Evolutionary conservation across 208 protist species (phyloP).

Genomic region (Trypanosoma vivax): DNA sequence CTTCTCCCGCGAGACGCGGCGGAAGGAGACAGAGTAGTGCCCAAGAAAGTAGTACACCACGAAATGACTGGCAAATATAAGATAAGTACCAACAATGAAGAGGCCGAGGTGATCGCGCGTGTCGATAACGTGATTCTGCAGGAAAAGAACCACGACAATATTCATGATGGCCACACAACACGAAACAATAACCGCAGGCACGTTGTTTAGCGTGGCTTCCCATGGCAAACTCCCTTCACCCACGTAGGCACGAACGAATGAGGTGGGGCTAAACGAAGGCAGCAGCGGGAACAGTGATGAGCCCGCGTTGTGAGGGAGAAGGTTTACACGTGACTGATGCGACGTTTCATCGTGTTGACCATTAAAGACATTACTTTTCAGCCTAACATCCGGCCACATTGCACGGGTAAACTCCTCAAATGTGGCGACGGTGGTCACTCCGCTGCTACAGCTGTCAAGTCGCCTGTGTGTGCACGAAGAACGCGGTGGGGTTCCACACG

Average conservation of each 20-base stretch:
- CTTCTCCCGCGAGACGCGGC: constrained; percentile 82
- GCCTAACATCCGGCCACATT: too few relatives aligned
- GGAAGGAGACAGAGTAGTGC: constrained; percentile 65
- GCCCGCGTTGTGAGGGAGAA: not conserved
- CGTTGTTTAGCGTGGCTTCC: constrained; percentile 58
- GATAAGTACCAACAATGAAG: constrained; percentile 83
- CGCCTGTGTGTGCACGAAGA: too few relatives aligned
- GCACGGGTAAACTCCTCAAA: too few relatives aligned
- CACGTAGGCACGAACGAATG: constrained; percentile 81
- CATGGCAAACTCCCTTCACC: constrained; percentile 19
- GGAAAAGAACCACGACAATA: constrained; percentile 60
- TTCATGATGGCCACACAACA: constrained; percentile 60
- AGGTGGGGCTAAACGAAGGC: constrained; percentile 70
- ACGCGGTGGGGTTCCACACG: too few relatives aligned
- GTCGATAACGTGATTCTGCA: constrained; percentile 80
- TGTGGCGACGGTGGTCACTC: too few relatives aligned
- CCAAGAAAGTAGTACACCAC: constrained; percentile 87
- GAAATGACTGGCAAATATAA: constrained; percentile 83
- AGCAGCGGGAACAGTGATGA: constrained; percentile 25
- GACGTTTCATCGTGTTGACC: too few relatives aligned
- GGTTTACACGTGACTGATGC: not conserved
- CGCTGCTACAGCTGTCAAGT: too few relatives aligned
- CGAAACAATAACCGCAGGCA: constrained; percentile 63
- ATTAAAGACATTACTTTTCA: too few relatives aligned
- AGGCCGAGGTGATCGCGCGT: constrained; percentile 82